A percentile compares a stretch with the other conserved stretches of the same genome.
phyloP scores from a whole-genome alignment of 2,329 filamentous ascomycete species.

The Fusarium papillatum region DNA sequence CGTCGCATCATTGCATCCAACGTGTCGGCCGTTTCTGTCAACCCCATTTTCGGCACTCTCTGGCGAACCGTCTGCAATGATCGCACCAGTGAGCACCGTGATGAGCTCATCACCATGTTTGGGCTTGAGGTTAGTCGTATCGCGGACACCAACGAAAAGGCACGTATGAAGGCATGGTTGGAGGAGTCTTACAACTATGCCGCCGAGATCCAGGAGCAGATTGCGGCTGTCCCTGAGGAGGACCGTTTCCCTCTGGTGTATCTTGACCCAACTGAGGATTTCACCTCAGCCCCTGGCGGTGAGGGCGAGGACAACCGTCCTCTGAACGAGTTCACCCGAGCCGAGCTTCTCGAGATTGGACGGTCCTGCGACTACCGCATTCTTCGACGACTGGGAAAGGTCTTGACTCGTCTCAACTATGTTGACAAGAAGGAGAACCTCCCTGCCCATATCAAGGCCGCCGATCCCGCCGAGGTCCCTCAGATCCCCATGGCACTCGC shows the following conservation, averaged over 20 bases:
- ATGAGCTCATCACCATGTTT: conserved; percentile 58
- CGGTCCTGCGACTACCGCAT: conserved; percentile 63
- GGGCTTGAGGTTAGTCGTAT: conserved; percentile 55
- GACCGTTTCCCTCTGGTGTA: conserved; percentile 62
- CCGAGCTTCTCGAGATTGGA: conserved; percentile 64
- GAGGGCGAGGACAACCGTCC: conserved; percentile 36
- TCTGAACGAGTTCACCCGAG: conserved; percentile 55
- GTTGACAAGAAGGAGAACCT: conserved; percentile 55
- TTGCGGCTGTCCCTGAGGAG: conserved; percentile 52
- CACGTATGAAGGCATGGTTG: conserved; percentile 60
- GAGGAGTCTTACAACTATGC: conserved; percentile 64
- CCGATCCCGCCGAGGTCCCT: conserved; percentile 49
- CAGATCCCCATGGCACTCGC: conserved; percentile 60
- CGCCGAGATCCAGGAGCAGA: conserved; percentile 55
- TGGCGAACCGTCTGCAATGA: conserved; percentile 65
- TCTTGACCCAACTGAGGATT: conserved; percentile 61
- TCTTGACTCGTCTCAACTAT: conserved; percentile 61
- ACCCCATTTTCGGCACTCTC: conserved; percentile 63
- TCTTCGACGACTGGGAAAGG: conserved; percentile 60
- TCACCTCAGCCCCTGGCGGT: conserved; percentile 38
- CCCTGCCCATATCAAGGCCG: conserved; percentile 56
- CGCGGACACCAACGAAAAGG: conserved; percentile 47
- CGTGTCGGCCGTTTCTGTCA: conserved; percentile 59
- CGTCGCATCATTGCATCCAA: conserved; percentile 58
- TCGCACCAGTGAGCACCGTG: conserved; percentile 54